Evolutionary conservation across 257 asterid genomes (phyloP), one percentile per base, ranked within the genome.

Genomic region (Buddleja alternifolia): DNA sequence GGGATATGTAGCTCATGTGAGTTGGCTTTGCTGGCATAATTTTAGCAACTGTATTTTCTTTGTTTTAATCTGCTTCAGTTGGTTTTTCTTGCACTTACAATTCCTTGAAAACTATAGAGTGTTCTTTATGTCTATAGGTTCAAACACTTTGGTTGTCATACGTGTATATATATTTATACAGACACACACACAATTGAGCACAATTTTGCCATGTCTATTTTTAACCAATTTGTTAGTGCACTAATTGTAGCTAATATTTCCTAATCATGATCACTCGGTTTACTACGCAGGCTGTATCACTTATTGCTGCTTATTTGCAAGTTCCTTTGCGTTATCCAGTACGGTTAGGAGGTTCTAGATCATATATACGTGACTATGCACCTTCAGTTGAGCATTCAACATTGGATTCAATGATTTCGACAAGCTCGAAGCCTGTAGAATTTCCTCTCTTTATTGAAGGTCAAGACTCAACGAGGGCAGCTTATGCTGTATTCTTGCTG

Each of bases 391-490:
- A 93, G 77, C 86, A 82, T 34, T 73, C 89, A 17, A 76, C 89
- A 69, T 44, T 78, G 60, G 81, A 83, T 78, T 76, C 92, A 6
- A 24, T 51, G 72, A 62, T 67, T 69, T 75, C 78, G 23, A 76
- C 89, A 29, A 87, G 76, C 78, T 72, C 74, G 14, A 88, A 86
- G 67, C 84, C 89, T 7, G 90, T 83, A 57, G 97, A 93, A 69
- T 93, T 93, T 58, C 97, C 99, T 71, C 86, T 93, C 69, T 90
- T 88, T 58, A 70, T 90, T 59, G 96, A 93, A 84, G 96, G 97
- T 68, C 97, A 90, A 79, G 99, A 93, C 72, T 87, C 96, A 47
- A 93, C 97, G 48, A 90, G 99, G 83, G 96, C 99, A 75, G 99
- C 97, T 21, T 93, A 93, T 69, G 99, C 95, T 60, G 92, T 93